Base-by-base conservation (phyloP, 1,284 basidiomycete species). In the Rhodotorula mucilaginosa region DNA sequence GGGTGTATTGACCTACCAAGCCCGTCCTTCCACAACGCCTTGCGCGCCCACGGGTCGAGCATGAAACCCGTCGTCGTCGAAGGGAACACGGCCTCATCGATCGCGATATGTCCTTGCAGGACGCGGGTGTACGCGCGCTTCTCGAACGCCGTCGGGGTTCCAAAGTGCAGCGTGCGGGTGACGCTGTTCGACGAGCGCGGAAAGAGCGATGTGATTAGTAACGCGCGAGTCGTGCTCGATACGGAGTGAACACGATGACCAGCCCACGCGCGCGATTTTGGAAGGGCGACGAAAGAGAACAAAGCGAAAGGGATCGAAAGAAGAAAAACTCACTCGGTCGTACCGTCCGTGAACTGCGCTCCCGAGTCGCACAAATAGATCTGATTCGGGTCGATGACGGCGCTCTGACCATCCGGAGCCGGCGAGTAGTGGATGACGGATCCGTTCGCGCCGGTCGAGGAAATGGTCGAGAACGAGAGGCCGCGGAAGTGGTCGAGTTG, bases 381-480 rank as follows among this genome's bases (percentile, higher is more conserved):
- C 82, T 90, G 86, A 63, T 93, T 87, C 77, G 86, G 87, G 77
- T 87, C 85, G 73, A 99, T 90, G 26, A 87, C 84, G 0, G 90
- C 88, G 77, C 89, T 92, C 72, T 88, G 86, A 5, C 62, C 66
- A 8, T 84, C 81, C n/a, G 88, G 86, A 64, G 90, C 87, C 4
- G 96, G 93, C 2, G 85, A 84, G 81, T 99, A 99, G 80, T 99
- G 96, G 69, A 99, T 97, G 78, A 99, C 90, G 21, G 94, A 93
- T 88, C 76, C 80, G 64, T 83, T 83, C 3, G 82, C 78, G 5
- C 82, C 82, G 6, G 90, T 89, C 0, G 92, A 90, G 1, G 94
- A 97, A 69, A 99, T 98, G 0, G 96, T 97, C 2, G 87, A 83
- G 81, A 99, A 99, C 5, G 92, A 95, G 31, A 95, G 83, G 5